phyloP scores from a whole-genome alignment of 176 grass and related monocot species.

The Canna indica region DNA sequence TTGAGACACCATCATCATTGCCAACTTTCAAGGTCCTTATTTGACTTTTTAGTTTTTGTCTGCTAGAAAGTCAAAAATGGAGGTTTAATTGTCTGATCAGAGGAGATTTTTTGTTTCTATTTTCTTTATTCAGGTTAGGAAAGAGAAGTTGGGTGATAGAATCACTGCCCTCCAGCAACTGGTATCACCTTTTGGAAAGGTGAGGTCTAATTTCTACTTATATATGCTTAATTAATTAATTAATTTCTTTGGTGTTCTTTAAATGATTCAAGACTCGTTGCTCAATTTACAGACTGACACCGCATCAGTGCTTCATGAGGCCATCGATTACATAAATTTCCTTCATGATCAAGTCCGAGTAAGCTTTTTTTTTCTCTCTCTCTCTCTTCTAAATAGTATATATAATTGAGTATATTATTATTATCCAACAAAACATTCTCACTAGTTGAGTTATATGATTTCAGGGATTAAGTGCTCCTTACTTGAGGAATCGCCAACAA shows the following conservation, averaged over 20 bases:
- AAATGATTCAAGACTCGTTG: neutral
- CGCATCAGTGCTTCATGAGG: conserved; percentile 93
- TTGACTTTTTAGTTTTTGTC: neutral
- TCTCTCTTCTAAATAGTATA: neutral
- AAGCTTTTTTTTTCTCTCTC: conserved; percentile 13
- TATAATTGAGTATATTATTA: too few relatives aligned
- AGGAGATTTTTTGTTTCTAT: too few relatives aligned
- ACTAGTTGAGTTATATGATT: neutral
- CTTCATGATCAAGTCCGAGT: conserved; percentile 83
- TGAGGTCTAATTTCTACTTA: too few relatives aligned
- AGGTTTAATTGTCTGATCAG: neutral
- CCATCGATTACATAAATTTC: conserved; percentile 82
- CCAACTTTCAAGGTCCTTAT: conserved; percentile 66
- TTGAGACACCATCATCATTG: conserved; percentile 50
- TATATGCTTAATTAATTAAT: neutral
- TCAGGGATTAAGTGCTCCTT: conserved; percentile 67
- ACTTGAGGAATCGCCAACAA: conserved; percentile 38
- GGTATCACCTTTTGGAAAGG: too few relatives aligned
- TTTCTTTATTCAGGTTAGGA: too few relatives aligned
- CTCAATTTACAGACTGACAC: conserved; percentile 61
- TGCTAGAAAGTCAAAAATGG: neutral
- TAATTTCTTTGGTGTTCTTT: neutral
- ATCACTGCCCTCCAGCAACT: too few relatives aligned
- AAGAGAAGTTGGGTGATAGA: too few relatives aligned
- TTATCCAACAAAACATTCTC: too few relatives aligned